phyloP scores from a whole-genome alignment of 2,329 filamentous ascomycete species.

The Penicillium sp. region DNA sequence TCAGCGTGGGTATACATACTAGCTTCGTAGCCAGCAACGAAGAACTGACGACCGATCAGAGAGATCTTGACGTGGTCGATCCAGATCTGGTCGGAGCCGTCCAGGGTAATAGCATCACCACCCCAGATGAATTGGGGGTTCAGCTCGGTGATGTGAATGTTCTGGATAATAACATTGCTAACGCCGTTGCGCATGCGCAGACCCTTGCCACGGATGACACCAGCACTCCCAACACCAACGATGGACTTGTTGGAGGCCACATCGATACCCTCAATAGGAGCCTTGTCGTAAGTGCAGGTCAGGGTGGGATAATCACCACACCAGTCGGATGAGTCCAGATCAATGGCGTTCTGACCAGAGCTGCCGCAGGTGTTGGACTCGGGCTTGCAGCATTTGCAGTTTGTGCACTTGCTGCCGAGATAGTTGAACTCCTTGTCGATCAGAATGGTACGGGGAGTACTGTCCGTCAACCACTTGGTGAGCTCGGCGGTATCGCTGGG shows the following conservation, averaged over 20 bases:
- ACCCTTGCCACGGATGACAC: constrained; percentile 62
- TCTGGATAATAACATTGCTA: constrained; percentile 64
- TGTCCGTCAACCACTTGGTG: constrained; percentile 60
- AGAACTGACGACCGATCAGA: constrained; percentile 40
- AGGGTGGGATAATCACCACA: constrained; percentile 58
- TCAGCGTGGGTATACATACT: constrained; percentile 39
- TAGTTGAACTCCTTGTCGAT: constrained; percentile 54
- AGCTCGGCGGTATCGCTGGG: constrained; percentile 59
- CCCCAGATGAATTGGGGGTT: constrained; percentile 64
- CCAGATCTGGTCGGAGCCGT: constrained; percentile 48
- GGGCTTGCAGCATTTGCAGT: constrained; percentile 36
- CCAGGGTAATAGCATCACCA: constrained; percentile 60
- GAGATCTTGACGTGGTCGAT: constrained; percentile 53
- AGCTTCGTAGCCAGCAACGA: constrained; percentile 30
- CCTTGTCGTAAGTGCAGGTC: constrained; percentile 54
- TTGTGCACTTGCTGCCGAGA: constrained; percentile 25
- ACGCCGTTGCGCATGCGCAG: constrained; percentile 49
- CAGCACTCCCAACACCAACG: constrained; percentile 56
- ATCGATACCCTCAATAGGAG: constrained; percentile 53
- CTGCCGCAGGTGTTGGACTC: constrained; percentile 39
- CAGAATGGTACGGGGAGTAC: constrained; percentile 61
- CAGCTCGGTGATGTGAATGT: constrained; percentile 56
- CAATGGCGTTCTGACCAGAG: constrained; percentile 60
- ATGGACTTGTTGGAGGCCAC: constrained; percentile 62
- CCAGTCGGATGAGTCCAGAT: constrained; percentile 56